phyloP scores from a whole-genome alignment of 441 rosid species.

The Bruguiera hainesii region DNA sequence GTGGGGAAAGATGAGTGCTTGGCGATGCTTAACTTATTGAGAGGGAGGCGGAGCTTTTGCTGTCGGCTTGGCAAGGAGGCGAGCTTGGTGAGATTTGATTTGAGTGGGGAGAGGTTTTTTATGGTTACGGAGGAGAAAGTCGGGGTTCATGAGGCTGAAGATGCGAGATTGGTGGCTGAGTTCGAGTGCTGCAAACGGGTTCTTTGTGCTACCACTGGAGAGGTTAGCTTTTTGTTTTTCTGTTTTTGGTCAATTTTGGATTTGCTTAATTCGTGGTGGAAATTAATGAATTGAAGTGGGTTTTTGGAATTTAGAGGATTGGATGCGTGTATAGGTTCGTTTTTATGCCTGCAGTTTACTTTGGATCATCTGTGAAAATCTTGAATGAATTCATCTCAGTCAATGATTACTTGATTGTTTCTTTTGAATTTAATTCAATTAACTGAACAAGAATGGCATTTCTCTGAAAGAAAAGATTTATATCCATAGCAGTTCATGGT shows the following conservation, averaged over 20 bases:
- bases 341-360: no score
- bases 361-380: no score
- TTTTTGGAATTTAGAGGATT: not conserved
- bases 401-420: no score
- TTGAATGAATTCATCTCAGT: no score
- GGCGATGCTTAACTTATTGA: constrained; percentile 80
- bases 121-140: constrained; percentile 59
- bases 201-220: constrained; percentile 80
- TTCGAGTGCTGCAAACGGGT: constrained; percentile 54
- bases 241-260: not conserved
- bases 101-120: constrained; percentile 64
- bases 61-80: constrained; percentile 75
- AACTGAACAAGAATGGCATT: no score
- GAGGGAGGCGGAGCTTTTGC: constrained; percentile 83
- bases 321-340: not conserved
- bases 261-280: not conserved
- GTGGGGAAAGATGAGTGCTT: constrained; percentile 81
- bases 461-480: no score
- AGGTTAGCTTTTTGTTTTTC: constrained; percentile 33
- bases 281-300: not conserved
- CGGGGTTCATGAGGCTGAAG: constrained; percentile 77
- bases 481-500: no score
- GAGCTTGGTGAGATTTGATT: constrained; percentile 53
- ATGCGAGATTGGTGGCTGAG: constrained; percentile 69
- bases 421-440: no score